phyloP scores from a whole-genome alignment of 176 grass and related monocot species.

The Olyra latifolia region DNA sequence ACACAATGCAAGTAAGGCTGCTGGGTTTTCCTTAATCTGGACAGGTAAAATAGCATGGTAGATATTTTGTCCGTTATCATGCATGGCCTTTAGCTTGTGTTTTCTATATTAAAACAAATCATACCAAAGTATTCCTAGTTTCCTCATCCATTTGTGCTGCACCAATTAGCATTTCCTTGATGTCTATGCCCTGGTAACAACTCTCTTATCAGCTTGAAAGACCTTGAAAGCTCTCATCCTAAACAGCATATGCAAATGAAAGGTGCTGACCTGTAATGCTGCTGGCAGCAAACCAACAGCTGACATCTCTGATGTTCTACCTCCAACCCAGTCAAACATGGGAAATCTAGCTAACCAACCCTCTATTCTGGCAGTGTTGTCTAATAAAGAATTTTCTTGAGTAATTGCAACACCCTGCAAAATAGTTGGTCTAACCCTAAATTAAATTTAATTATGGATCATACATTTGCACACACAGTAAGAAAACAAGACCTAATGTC shows the following conservation, averaged over 20 bases:
- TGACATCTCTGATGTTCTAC: slow-evolving; percentile 97
- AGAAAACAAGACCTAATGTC: background rate
- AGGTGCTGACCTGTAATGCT: slow-evolving; percentile 65
- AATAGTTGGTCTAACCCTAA: background rate
- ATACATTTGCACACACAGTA: background rate
- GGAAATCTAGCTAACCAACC: slow-evolving; percentile 96
- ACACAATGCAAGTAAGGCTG: slow-evolving; percentile 87
- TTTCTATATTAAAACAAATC: slow-evolving; percentile 19
- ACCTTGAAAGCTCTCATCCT: background rate
- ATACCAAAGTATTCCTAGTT: slow-evolving; percentile 87
- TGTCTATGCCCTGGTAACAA: slow-evolving; percentile 65
- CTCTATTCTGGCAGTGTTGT: slow-evolving; percentile 97
- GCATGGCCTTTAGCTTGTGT: background rate
- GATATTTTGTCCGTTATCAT: slow-evolving; percentile 8
- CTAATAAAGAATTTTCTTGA: slow-evolving; percentile 96
- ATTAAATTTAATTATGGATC: slow-evolving; percentile 6
- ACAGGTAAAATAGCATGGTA: slow-evolving; percentile 24
- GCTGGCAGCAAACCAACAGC: slow-evolving; percentile 94
- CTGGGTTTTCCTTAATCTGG: slow-evolving; percentile 93
- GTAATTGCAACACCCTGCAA: slow-evolving; percentile 97
- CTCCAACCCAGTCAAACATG: slow-evolving; percentile 99
- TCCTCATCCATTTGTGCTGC: slow-evolving; percentile 95
- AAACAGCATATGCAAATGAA: background rate
- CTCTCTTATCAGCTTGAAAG: slow-evolving; percentile 34
- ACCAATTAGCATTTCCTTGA: slow-evolving; percentile 91